Evolutionary conservation across 305 asterid species (phyloP).

Genomic region (Ajuga reptans): DNA sequence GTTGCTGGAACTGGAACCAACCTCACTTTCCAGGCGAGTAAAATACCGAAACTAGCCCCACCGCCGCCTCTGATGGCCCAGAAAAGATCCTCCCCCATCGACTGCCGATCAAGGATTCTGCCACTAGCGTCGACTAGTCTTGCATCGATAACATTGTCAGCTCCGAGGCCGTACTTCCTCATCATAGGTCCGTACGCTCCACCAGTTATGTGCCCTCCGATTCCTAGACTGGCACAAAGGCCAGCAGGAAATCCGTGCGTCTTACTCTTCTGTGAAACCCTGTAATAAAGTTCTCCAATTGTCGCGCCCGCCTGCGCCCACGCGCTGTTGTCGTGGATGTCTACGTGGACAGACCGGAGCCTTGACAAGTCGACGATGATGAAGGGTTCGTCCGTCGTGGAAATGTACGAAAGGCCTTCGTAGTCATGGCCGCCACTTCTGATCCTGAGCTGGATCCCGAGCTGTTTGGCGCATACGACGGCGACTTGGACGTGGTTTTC

Average conservation of each 20-base stretch:
- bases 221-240: conserved; percentile 60
- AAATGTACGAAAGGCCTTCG: conserved; percentile 60
- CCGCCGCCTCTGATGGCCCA: conserved; percentile 80
- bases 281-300: conserved; percentile 49
- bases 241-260: conserved; percentile 72
- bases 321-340: conserved; percentile 24
- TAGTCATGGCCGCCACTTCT: conserved; percentile 80
- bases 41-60: conserved; percentile 53
- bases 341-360: conserved; percentile 37
- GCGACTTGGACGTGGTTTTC: conserved; percentile 66
- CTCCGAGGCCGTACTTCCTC: conserved; percentile 68
- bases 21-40: conserved; percentile 55
- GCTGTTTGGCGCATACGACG: conserved; percentile 44
- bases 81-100: conserved; percentile 72
- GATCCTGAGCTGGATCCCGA: conserved; percentile 41
- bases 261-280: conserved; percentile 50
- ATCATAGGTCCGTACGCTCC: conserved; percentile 72
- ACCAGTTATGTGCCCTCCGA: conserved; percentile 75
- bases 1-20: conserved; percentile 47
- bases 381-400: conserved; percentile 35
- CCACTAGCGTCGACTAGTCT: conserved; percentile 50
- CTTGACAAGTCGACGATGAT: conserved; percentile 42
- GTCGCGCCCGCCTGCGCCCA: conserved; percentile 51
- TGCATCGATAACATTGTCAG: conserved; percentile 58
- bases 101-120: conserved; percentile 39